Evolutionary conservation across 2,329 filamentous ascomycete genomes (phyloP).

Genomic region (Arthrobotrys entomopaga): DNA sequence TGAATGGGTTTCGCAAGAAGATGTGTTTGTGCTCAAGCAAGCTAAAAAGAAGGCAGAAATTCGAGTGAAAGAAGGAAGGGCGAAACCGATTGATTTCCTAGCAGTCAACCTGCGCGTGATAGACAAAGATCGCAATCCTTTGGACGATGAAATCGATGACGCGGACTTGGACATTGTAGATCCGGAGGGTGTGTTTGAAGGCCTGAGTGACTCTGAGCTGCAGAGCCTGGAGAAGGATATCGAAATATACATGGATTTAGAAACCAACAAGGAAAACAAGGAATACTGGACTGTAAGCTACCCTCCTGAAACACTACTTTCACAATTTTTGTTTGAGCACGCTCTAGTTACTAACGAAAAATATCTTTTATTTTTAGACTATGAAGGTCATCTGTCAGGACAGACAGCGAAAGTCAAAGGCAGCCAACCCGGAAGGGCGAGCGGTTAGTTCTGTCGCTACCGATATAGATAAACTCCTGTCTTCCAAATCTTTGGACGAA

Average conservation of each 20-base stretch:
- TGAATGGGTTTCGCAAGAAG: conserved; percentile 91
- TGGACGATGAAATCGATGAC: conserved; percentile 84
- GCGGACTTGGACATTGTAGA: conserved; percentile 81
- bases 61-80: conserved; percentile 87
- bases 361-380: conserved; percentile 66
- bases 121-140: conserved; percentile 79
- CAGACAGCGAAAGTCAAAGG: conserved; percentile 72
- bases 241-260: conserved; percentile 78
- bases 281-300: conserved; percentile 81
- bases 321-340: background rate
- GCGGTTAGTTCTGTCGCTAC: conserved; percentile 83
- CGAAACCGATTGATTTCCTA: conserved; percentile 91
- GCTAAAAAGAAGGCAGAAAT: conserved; percentile 98
- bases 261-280: conserved; percentile 78
- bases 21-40: conserved; percentile 94
- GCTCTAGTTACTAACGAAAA: conserved; percentile 11
- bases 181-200: conserved; percentile 82
- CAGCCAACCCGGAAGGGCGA: conserved; percentile 72
- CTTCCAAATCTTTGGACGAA: conserved; percentile 85
- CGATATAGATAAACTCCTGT: conserved; percentile 87
- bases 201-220: conserved; percentile 74
- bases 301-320: background rate
- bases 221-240: conserved; percentile 84
- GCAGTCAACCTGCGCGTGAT: conserved; percentile 90
- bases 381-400: conserved; percentile 86